These are phyloP conservation scores for Piloderma croceum DNA, from an alignment of 768 basidiomycete genomes.

Conservation along the genomic window DNA sequence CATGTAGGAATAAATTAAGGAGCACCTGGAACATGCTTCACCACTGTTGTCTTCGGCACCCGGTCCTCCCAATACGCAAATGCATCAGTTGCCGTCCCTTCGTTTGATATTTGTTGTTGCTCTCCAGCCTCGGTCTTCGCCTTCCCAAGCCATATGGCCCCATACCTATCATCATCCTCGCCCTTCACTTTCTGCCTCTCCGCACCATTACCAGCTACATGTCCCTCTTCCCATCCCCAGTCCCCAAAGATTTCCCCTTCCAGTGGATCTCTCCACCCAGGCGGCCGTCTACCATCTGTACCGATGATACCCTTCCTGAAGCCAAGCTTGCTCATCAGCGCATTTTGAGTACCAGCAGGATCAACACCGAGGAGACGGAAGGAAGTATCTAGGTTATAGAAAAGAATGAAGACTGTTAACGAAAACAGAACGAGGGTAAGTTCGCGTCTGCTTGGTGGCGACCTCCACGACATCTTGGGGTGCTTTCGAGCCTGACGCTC, in stretches of 20 bases:
- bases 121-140: constrained; percentile 24
- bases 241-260: constrained; percentile 64
- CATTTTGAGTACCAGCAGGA: constrained; percentile 32
- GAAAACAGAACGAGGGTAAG: constrained; percentile 62
- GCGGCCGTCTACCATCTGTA: constrained; percentile 43
- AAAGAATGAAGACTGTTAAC: constrained; percentile 58
- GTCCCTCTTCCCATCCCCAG: constrained; percentile 60
- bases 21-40: constrained; percentile 64
- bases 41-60: constrained; percentile 49
- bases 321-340: constrained; percentile 36
- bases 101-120: constrained; percentile 16
- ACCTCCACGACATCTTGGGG: constrained; percentile 43
- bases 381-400: constrained; percentile 69
- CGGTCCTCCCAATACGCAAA: constrained; percentile 50
- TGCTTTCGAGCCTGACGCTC: too few relatives aligned
- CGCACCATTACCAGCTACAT: constrained; percentile 51
- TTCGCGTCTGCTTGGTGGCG: constrained; percentile 71
- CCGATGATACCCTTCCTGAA: constrained; percentile 30
- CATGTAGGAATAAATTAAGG: neutral
- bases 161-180: constrained; percentile 16
- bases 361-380: constrained; percentile 48
- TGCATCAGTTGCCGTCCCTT: constrained; percentile 43
- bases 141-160: constrained; percentile 30
- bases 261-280: constrained; percentile 49
- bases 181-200: constrained; percentile 42